Percentiles rank a stretch among this genome's conserved stretches.
These are phyloP conservation scores for Metarhizium anisopliae DNA, from an alignment of 2,329 filamentous ascomycete species.

Conservation along the genomic window DNA sequence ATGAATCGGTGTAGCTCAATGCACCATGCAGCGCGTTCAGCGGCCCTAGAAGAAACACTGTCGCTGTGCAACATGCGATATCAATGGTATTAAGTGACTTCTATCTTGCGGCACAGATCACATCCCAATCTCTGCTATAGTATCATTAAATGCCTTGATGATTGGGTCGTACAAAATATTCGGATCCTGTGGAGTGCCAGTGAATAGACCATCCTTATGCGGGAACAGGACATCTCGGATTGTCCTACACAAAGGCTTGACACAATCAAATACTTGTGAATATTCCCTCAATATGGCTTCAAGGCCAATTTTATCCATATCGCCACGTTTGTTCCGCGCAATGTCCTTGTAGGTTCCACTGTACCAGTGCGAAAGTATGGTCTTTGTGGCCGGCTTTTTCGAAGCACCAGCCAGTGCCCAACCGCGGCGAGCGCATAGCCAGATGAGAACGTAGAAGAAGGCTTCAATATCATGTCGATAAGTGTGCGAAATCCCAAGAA, in stretches of 20 bases:
- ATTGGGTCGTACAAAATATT: conserved; percentile 1
- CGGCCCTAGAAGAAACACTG: too few relatives aligned
- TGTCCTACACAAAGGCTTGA: not conserved
- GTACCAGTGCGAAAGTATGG: not conserved
- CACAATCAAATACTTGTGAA: not conserved
- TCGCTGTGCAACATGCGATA: too few relatives aligned
- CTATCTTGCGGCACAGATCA: too few relatives aligned
- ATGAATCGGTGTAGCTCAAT: too few relatives aligned
- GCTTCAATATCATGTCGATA: not conserved
- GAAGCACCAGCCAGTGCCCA: not conserved
- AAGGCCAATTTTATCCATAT: not conserved
- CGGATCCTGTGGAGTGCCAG: conserved; percentile 1
- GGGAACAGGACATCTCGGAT: conserved; percentile 1
- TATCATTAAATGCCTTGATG: not conserved
- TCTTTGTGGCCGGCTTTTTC: not conserved
- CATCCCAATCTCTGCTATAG: not conserved
- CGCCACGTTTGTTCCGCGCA: not conserved
- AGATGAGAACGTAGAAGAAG: not conserved
- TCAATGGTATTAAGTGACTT: too few relatives aligned
- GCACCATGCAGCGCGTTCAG: too few relatives aligned
- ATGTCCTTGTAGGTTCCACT: not conserved
- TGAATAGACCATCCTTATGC: conserved; percentile 2
- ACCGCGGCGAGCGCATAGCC: not conserved
- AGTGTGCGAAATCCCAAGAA: not conserved
- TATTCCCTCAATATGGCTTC: conserved; percentile 1